phyloP scores from a whole-genome alignment of 2,329 filamentous ascomycete genomes.

The Gremmenia infestans region DNA sequence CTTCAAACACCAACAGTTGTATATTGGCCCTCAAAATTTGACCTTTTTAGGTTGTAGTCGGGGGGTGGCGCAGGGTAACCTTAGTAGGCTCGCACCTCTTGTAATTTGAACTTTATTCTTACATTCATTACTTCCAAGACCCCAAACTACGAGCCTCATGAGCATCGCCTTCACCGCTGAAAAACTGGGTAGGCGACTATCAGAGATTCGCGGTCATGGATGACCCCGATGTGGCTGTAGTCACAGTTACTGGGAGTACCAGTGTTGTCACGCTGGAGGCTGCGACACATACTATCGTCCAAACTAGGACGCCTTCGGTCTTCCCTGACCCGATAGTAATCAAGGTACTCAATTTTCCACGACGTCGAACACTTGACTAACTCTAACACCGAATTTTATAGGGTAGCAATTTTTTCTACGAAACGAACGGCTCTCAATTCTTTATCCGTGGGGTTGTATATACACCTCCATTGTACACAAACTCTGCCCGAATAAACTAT shows the following conservation, averaged over 20 bases:
- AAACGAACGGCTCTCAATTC: conserved; percentile 57
- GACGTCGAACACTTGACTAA: neutral
- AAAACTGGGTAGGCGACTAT: too few species aligned
- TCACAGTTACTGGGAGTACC: too few species aligned
- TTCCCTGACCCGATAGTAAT: neutral
- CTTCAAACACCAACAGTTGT: neutral
- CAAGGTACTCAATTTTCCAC: neutral
- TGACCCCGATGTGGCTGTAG: too few species aligned
- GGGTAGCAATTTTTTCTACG: conserved; percentile 29
- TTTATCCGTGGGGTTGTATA: conserved; percentile 59
- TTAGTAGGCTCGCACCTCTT: neutral
- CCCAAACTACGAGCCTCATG: neutral
- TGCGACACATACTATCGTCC: too few species aligned
- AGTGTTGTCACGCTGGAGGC: too few species aligned
- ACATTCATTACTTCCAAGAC: neutral
- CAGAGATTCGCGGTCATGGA: too few species aligned
- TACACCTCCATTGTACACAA: conserved; percentile 42
- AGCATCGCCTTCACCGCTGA: too few species aligned
- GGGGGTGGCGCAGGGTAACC: neutral
- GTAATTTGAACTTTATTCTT: neutral
- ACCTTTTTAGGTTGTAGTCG: neutral
- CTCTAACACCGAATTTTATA: neutral
- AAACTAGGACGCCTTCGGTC: neutral
- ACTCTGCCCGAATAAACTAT: conserved; percentile 44
- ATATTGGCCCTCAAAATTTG: neutral